phyloP scores from a whole-genome alignment of 495 filamentous ascomycete genomes.

The Aspergillus funiculosus region DNA sequence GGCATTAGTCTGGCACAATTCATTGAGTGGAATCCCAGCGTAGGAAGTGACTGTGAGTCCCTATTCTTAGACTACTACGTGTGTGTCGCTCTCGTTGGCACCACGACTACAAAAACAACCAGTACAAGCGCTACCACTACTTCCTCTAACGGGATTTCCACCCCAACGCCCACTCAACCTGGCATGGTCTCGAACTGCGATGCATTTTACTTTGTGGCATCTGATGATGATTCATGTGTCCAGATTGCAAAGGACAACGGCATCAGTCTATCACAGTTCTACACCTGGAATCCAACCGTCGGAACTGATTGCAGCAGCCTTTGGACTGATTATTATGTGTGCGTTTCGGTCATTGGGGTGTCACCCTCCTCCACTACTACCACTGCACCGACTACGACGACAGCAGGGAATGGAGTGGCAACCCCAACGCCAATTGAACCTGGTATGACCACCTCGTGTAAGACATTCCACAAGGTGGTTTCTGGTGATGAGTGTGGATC shows the following conservation, averaged over 20 bases:
- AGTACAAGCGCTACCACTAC: conserved; percentile 7
- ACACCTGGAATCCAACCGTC: not conserved
- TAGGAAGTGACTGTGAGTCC: not conserved
- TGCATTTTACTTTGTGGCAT: not conserved
- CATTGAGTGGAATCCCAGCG: not conserved
- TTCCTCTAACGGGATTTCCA: conserved; percentile 12
- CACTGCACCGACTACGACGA: conserved; percentile 1
- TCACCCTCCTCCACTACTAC: not conserved
- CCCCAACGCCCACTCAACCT: conserved; percentile 17
- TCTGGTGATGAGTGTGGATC: not conserved
- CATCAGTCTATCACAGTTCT: conserved; percentile 4
- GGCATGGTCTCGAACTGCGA: conserved; percentile 20
- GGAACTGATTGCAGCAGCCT: not conserved
- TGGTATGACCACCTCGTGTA: conserved; percentile 2
- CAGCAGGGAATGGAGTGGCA: conserved; percentile 4
- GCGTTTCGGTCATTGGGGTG: not conserved
- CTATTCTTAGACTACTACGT: conserved; percentile 15
- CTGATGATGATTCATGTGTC: not conserved
- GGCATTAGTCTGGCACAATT: not conserved
- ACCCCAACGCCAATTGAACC: not conserved
- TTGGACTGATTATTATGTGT: conserved; percentile 7
- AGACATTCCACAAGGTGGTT: conserved; percentile 7
- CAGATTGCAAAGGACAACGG: not conserved
- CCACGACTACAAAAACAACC: conserved; percentile 5
- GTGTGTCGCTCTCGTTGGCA: conserved; percentile 4